Evolutionary conservation across 2,329 filamentous ascomycete genomes (phyloP).

Genomic region (Incumbomyces delicatus): DNA sequence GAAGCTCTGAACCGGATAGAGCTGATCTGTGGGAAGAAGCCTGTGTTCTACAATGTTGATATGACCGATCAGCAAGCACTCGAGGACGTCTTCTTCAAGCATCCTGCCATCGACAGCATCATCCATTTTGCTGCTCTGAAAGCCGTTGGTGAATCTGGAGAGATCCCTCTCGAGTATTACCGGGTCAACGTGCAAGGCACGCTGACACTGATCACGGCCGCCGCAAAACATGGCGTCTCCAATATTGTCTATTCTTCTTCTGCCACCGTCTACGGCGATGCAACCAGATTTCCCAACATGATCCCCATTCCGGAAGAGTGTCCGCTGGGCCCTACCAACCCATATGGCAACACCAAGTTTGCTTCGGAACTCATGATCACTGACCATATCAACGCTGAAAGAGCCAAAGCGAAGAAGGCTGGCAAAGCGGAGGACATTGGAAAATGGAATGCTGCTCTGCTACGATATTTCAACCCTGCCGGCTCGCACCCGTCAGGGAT

Average conservation of each 20-base stretch:
- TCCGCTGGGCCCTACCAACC: conserved; percentile 92
- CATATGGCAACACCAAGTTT: conserved; percentile 93
- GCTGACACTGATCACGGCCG: conserved; percentile 73
- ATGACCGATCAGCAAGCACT: conserved; percentile 76
- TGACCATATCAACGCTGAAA: conserved; percentile 79
- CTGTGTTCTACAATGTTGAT: conserved; percentile 75
- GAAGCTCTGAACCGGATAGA: conserved; percentile 93
- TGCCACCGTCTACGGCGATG: conserved; percentile 96
- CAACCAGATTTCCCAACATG: conserved; percentile 92
- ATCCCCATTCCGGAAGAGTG: conserved; percentile 97
- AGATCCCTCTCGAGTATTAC: conserved; percentile 96
- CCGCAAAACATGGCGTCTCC: conserved; percentile 80
- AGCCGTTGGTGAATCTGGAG: conserved; percentile 90
- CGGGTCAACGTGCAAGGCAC: conserved; percentile 91
- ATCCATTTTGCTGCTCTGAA: conserved; percentile 98
- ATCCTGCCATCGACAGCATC: conserved; percentile 92
- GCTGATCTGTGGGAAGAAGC: conserved; percentile 79
- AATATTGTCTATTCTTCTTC: conserved; percentile 99
- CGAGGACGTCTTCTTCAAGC: conserved; percentile 76
- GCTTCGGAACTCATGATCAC: conserved; percentile 86
- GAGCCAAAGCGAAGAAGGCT: conserved; percentile 69
- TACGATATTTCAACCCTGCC: conserved; percentile 96
- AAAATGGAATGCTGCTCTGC: conserved; percentile 84
- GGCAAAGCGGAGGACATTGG: conserved; percentile 61
- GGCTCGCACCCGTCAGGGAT: conserved; percentile 90